Base-by-base conservation (phyloP, 2,329 filamentous ascomycete genomes). In the Fusarium sp. region DNA sequence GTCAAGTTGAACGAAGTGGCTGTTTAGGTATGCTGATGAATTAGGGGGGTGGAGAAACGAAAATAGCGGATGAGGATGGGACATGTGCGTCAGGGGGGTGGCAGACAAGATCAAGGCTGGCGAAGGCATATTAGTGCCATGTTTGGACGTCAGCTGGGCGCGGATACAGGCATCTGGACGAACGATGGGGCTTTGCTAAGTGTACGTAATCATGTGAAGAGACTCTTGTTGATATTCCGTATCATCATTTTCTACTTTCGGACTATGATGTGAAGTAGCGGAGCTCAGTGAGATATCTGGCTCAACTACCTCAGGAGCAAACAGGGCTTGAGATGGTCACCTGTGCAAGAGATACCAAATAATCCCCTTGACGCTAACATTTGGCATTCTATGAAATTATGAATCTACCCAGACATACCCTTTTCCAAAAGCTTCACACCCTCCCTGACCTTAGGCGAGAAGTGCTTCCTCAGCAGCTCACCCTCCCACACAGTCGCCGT, bases 401-500 rank as follows among this genome's bases (percentile, higher is more conserved):
- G 16, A n/a, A 65, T 58, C 66, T 76, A 79, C 58, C 72, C 73
- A 6, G 76, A 78, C 74, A 92, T 81, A 49, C 83, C 84, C 83
- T 91, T 93, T 77, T 93, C 91, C 77, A 94, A 81, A 46, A 86
- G 79, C 78, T 86, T 86, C 4, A 91, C 83, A 1, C 90, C 91
- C 75, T 97, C 93, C 70, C 93, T 86, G 1, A 99, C 91, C 75
- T 90, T 90, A 6, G 94, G 95, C 73, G 91, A 93, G 78, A 92
- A 99, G 81, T 99, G 96, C 71, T 87, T 86, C 76, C 90, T 85
- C 73, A 99, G 78, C 62, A 99, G 77, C 81, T 98, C 96, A 0
- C 93, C 93, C 78, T 98, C 96, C 96, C 95, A 99, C 0, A 96
- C 86, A 0, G 93, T 97, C 4, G 90, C 89, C 0, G 94, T 92